Conservation (phyloP, 768 basidiomycete genomes). For the Butyriboletus loyo region DNA sequence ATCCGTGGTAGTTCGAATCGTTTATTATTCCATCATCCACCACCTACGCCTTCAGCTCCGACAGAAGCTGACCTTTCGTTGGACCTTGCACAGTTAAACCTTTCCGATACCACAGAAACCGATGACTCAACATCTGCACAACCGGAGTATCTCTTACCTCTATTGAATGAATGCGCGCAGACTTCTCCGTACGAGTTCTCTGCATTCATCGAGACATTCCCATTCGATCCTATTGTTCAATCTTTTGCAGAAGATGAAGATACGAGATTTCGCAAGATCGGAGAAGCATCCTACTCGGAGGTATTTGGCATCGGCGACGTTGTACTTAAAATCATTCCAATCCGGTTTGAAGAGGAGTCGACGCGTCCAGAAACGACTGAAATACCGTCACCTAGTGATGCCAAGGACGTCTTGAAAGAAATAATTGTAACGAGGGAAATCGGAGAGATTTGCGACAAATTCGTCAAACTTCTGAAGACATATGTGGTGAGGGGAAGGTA, state of each 20-base stretch:
- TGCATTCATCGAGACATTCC: slow-evolving; percentile 78
- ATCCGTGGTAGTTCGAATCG: slow-evolving; percentile 47
- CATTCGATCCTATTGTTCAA: slow-evolving; percentile 65
- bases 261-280: slow-evolving; percentile 73
- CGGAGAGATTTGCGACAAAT: slow-evolving; percentile 73
- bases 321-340: slow-evolving; percentile 87
- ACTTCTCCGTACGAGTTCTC: slow-evolving; percentile 72
- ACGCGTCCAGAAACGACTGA: slow-evolving; percentile 40
- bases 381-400: slow-evolving; percentile 67
- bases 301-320: slow-evolving; percentile 89
- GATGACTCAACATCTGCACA: slow-evolving; percentile 40
- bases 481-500: slow-evolving; percentile 88
- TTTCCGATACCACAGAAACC: slow-evolving; percentile 48
- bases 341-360: slow-evolving; percentile 49
- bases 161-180: slow-evolving; percentile 73
- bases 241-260: slow-evolving; percentile 29
- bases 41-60: slow-evolving; percentile 56
- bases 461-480: slow-evolving; percentile 76
- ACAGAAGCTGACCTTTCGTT: slow-evolving; percentile 46
- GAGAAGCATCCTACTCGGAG: slow-evolving; percentile 96
- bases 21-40: slow-evolving; percentile 33
- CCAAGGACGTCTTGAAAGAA: slow-evolving; percentile 76
- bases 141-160: slow-evolving; percentile 57
- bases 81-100: slow-evolving; percentile 38
- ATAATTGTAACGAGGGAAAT: slow-evolving; percentile 73